Base-by-base conservation (phyloP, 139 green algal genomes). In the Ettlia oleoabundans region DNA sequence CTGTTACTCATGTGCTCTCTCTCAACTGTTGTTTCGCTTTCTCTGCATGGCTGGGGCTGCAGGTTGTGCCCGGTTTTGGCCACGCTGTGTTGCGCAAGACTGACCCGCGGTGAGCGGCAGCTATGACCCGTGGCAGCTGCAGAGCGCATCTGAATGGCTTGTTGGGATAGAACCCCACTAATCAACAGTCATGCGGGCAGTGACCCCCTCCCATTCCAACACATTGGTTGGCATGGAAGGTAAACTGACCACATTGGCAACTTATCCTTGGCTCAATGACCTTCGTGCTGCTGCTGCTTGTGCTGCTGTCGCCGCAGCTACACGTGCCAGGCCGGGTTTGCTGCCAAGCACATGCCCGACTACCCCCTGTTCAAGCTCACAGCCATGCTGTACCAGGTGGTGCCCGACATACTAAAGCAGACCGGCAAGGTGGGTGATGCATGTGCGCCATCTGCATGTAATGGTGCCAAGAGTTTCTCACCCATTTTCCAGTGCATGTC, bases 61-160 rank as follows among this genome's bases (percentile, higher is more conserved):
- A n/a, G n/a, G n/a, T 98, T 58, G 95, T 99, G 69, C 97, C 97
- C 24, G 97, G 97, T 19, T 99, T 97, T 82, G 97, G 97, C 40
- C 97, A 99, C 86, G 97, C 95, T 9, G 97, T 99, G 79, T 92
- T 99, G 80, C 92, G 97, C 43, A 97, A 97, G 83, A 99, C 97
- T 6, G 97, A 99, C 90, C 97, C 97, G 8, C 93, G 97, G 55
- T 65, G 55, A 9, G 55, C 30, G 15, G 55, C 55, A 58, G 47
- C n/a, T n/a, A n/a, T n/a, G n/a, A n/a, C n/a, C n/a, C n/a, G n/a
- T n/a, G n/a, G n/a, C n/a, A n/a, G n/a, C n/a, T n/a, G n/a, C n/a
- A n/a, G n/a, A n/a, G n/a, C n/a, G n/a, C n/a, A n/a, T n/a, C n/a
- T n/a, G n/a, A n/a, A n/a, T 58, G 47, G 10, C 47, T 10, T 10